A percentile compares a stretch with the other conserved stretches of the same genome.
Conservation (phyloP, 768 basidiomycete species). For the Macrocybe gigantea region DNA sequence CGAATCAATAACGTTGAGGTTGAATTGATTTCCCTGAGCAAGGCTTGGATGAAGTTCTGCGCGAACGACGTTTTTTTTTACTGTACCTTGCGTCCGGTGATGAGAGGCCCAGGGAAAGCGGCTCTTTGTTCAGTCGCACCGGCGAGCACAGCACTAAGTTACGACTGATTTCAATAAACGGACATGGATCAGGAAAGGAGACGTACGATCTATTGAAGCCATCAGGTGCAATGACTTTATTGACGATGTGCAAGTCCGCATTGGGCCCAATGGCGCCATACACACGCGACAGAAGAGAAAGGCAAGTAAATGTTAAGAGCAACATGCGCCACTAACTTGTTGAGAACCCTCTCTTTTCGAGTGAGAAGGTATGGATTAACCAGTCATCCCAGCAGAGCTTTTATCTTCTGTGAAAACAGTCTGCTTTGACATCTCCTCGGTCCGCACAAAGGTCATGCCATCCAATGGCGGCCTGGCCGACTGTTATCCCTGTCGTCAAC, state of each 20-base stretch:
- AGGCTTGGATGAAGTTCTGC: background rate
- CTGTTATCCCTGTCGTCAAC: too few relatives aligned
- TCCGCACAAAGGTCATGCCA: too few relatives aligned
- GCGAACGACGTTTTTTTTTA: too few relatives aligned
- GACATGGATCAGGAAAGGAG: too few relatives aligned
- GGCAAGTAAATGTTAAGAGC: background rate
- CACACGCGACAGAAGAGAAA: background rate
- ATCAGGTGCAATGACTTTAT: slow-evolving; percentile 40
- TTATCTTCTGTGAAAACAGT: too few relatives aligned
- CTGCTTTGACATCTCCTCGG: too few relatives aligned
- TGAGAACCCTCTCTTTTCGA: too few relatives aligned
- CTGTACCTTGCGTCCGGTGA: slow-evolving; percentile 19
- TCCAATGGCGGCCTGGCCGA: too few relatives aligned
- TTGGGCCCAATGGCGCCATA: slow-evolving; percentile 19
- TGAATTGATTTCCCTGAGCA: slow-evolving; percentile 23
- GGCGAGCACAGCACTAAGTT: background rate
- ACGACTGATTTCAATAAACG: too few relatives aligned
- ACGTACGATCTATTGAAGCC: slow-evolving; percentile 27
- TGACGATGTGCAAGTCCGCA: slow-evolving; percentile 30
- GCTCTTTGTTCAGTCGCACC: background rate
- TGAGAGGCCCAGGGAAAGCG: slow-evolving; percentile 34
- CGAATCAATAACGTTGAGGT: slow-evolving; percentile 33
- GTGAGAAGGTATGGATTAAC: too few relatives aligned
- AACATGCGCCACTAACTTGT: background rate
- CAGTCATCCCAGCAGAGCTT: too few relatives aligned